Conservation (phyloP, 148 eudicot species). For the Amaranthus cruentus region DNA sequence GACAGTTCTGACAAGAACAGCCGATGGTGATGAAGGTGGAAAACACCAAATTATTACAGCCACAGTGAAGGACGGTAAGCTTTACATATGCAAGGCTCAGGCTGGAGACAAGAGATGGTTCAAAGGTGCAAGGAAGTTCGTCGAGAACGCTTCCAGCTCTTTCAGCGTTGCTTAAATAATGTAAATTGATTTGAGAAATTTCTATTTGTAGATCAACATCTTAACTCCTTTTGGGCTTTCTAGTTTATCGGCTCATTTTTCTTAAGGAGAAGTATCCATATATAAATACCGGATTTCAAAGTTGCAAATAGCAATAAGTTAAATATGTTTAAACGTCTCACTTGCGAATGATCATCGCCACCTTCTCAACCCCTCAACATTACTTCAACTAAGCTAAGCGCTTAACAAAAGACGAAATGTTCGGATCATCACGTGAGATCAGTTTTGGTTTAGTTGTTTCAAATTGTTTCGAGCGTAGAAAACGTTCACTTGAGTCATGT, state of each 20-base stretch:
- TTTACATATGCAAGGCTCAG: constrained; percentile 96
- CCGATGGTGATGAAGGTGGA: constrained; percentile 97
- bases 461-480: no score
- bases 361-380: no score
- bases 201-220: constrained; percentile 32
- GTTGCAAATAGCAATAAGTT: neutral
- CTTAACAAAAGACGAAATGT: no score
- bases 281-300: constrained; percentile 11
- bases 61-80: constrained; percentile 64
- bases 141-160: constrained; percentile 65
- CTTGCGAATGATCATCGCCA: neutral
- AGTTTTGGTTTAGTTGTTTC: no score
- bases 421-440: no score
- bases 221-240: constrained; percentile 17
- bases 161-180: constrained; percentile 72
- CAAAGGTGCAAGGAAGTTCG: constrained; percentile 82
- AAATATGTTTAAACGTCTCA: neutral
- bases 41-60: constrained; percentile 90
- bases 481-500: no score
- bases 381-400: no score
- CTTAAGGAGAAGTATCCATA: constrained; percentile 18
- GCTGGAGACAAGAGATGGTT: constrained; percentile 99
- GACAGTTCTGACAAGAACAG: constrained; percentile 86
- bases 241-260: constrained; percentile 16
- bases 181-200: constrained; percentile 12